Conservation (phyloP, 345 rosid genomes). For the Pelargonium nanum region DNA sequence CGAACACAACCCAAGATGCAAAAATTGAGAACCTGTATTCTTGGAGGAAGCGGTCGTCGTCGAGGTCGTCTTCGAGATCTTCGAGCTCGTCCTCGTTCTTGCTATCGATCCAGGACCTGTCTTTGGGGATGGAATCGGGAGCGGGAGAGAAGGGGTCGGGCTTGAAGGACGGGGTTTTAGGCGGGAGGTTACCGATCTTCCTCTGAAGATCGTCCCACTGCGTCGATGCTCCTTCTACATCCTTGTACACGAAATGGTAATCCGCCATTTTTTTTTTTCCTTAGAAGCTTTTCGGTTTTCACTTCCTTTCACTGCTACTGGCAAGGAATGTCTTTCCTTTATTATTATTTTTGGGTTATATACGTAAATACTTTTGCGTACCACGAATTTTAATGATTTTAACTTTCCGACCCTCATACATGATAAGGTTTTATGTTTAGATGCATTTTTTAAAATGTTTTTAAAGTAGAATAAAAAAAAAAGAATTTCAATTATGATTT, state of each 20-base stretch:
- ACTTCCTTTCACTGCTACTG: no score
- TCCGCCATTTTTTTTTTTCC: constrained; percentile 50
- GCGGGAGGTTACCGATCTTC: constrained; percentile 83
- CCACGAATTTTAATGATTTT: no score
- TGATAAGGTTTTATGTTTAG: no score
- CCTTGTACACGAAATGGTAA: constrained; percentile 91
- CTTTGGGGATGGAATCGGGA: constrained; percentile 55
- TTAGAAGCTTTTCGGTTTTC: no score
- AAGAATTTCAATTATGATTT: no score
- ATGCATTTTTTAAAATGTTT: no score
- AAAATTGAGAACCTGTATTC: constrained; percentile 52
- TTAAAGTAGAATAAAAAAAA: no score
- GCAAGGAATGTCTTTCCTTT: no score
- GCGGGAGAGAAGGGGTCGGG: constrained; percentile 73
- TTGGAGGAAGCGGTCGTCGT: constrained; percentile 81
- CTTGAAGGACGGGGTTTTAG: constrained; percentile 75
- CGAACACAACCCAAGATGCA: neutral
- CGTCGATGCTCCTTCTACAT: constrained; percentile 90
- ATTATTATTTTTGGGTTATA: no score
- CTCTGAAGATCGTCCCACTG: constrained; percentile 99
- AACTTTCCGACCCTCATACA: no score
- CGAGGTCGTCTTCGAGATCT: constrained; percentile 75
- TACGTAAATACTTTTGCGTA: no score
- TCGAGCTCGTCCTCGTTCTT: constrained; percentile 82
- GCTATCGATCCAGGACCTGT: constrained; percentile 58